phyloP scores from a whole-genome alignment of 768 basidiomycete species.

The Suillus hirtellus region DNA sequence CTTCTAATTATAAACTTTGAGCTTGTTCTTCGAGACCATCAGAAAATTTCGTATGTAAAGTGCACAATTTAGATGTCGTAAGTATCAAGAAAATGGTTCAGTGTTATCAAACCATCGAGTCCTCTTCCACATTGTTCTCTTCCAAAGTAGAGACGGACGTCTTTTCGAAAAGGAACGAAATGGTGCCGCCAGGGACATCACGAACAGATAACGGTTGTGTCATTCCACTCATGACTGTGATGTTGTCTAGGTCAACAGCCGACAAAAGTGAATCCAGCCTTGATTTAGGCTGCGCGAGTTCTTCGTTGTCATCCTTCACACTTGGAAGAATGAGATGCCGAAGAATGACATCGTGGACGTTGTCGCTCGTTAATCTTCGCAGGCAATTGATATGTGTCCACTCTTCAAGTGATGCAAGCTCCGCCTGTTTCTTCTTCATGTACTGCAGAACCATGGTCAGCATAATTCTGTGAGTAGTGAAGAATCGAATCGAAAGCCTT shows the following conservation, averaged over 20 bases:
- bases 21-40: no score
- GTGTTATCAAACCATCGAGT: neutral
- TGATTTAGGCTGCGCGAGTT: slow-evolving; percentile 22
- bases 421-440: slow-evolving; percentile 64
- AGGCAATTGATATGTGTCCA: slow-evolving; percentile 88
- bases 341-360: slow-evolving; percentile 68
- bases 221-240: slow-evolving; percentile 37
- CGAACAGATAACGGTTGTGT: slow-evolving; percentile 42
- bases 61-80: neutral
- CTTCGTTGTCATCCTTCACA: slow-evolving; percentile 18
- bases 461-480: neutral
- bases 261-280: slow-evolving; percentile 35
- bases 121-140: slow-evolving; percentile 14
- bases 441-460: slow-evolving; percentile 43
- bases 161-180: slow-evolving; percentile 78
- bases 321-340: slow-evolving; percentile 41
- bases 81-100: neutral
- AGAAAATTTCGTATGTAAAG: neutral
- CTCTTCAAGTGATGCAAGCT: slow-evolving; percentile 69
- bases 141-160: slow-evolving; percentile 32
- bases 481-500: slow-evolving; percentile 20
- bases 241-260: slow-evolving; percentile 51
- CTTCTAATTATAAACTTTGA: no score
- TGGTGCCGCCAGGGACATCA: slow-evolving; percentile 59
- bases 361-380: slow-evolving; percentile 40